Conservation (phyloP, 2,329 filamentous ascomycete species). For the Myrmaecium sp. region DNA sequence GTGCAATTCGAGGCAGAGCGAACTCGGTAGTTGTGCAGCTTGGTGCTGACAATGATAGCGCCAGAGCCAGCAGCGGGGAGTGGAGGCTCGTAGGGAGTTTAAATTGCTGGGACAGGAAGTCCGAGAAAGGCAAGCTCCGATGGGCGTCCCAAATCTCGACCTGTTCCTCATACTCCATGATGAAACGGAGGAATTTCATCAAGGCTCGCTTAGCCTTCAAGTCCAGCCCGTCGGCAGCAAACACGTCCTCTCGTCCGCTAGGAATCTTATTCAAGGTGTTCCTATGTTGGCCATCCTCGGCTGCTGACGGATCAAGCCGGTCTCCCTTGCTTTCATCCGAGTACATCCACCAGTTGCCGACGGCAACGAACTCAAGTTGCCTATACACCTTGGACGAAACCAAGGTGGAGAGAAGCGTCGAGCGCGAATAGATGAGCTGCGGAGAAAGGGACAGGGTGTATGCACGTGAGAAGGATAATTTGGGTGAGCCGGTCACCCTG, state of each 20-base stretch:
- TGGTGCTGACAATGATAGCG: slow-evolving; percentile 46
- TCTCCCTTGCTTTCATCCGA: slow-evolving; percentile 18
- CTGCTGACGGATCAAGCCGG: slow-evolving; percentile 1
- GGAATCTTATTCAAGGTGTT: slow-evolving; percentile 52
- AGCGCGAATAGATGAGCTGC: slow-evolving; percentile 72
- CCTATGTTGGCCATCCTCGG: slow-evolving; percentile 1
- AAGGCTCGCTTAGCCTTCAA: slow-evolving; percentile 67
- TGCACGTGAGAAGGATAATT: slow-evolving; percentile 47
- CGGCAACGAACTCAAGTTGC: slow-evolving; percentile 83
- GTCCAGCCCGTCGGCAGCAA: slow-evolving; percentile 58
- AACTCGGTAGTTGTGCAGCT: slow-evolving; percentile 43
- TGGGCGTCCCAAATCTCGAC: slow-evolving; percentile 41
- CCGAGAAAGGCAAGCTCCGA: slow-evolving; percentile 36
- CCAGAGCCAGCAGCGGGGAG: slow-evolving; percentile 50
- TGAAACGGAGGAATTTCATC: slow-evolving; percentile 89
- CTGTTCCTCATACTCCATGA: slow-evolving; percentile 52
- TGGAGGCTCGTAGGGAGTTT: slow-evolving; percentile 47
- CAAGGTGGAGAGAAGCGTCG: slow-evolving; percentile 57
- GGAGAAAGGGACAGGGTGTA: slow-evolving; percentile 77
- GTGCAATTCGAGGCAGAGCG: slow-evolving; percentile 56
- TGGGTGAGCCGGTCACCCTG: slow-evolving; percentile 12
- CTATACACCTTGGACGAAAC: slow-evolving; percentile 80
- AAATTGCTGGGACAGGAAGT: slow-evolving; percentile 40
- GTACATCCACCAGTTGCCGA: slow-evolving; percentile 82
- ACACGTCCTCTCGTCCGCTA: slow-evolving; percentile 81